Conservation (phyloP, 805 yeast species). For the Isabelozyma gotoi region DNA sequence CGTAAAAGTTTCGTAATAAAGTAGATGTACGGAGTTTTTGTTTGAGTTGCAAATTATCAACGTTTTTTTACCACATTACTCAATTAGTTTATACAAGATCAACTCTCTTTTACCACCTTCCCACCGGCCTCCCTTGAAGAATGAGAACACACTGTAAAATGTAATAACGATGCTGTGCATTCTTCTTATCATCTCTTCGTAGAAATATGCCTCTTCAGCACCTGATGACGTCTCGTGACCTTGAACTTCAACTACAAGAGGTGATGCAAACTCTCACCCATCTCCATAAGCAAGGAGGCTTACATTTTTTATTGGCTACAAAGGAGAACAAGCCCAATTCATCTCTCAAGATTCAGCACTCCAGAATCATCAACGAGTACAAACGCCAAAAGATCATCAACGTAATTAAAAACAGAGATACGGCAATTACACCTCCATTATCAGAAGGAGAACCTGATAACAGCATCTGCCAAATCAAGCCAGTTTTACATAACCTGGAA, state of each 20-base stretch:
- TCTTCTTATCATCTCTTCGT: neutral
- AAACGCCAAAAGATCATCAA: neutral
- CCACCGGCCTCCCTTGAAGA: no score
- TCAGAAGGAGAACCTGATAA: neutral
- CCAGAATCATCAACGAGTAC: neutral
- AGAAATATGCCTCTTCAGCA: no score
- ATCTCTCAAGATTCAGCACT: neutral
- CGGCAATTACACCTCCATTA: conserved; percentile 9
- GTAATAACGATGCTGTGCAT: no score
- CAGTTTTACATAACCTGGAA: conserved; percentile 7
- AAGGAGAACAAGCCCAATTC: neutral
- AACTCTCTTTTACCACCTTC: neutral
- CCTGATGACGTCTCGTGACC: neutral
- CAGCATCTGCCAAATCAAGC: conserved; percentile 9
- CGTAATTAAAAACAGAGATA: conserved; percentile 1
- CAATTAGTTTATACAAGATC: neutral
- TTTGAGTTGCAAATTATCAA: neutral
- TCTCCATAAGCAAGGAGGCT: neutral
- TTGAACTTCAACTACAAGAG: neutral
- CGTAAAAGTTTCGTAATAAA: no score
- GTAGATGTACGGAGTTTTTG: neutral
- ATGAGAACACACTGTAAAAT: no score
- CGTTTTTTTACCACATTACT: neutral
- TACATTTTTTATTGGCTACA: neutral
- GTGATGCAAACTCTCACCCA: neutral